Conservation (phyloP, 2,329 filamentous ascomycete genomes). For the Hypocreales sp. region DNA sequence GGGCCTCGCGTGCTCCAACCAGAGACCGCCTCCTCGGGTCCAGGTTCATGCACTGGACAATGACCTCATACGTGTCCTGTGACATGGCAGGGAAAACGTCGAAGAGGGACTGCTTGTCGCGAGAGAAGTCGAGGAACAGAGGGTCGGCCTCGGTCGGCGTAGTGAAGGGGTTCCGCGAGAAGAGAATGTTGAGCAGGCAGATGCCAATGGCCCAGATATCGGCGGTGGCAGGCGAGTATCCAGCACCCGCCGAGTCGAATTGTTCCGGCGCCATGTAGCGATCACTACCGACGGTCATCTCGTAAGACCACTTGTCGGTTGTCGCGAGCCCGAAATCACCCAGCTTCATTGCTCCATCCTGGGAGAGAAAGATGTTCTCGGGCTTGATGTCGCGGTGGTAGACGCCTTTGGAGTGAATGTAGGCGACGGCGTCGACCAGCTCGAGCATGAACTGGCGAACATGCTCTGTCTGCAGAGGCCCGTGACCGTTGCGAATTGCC, state of each 20-base stretch:
- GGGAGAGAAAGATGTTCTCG: slow-evolving; percentile 92
- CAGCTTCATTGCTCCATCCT: slow-evolving; percentile 82
- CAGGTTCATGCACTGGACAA: slow-evolving; percentile 78
- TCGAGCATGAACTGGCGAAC: slow-evolving; percentile 96
- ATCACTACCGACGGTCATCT: slow-evolving; percentile 90
- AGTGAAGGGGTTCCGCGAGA: slow-evolving; percentile 92
- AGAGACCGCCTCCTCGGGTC: slow-evolving; percentile 84
- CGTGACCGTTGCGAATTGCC: slow-evolving; percentile 77
- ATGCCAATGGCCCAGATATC: slow-evolving; percentile 97
- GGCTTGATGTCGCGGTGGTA: slow-evolving; percentile 99
- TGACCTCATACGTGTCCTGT: slow-evolving; percentile 90
- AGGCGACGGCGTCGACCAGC: slow-evolving; percentile 75
- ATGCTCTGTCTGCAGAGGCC: slow-evolving; percentile 87
- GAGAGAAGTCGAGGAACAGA: slow-evolving; percentile 81
- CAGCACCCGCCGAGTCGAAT: slow-evolving; percentile 73
- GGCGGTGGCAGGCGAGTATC: slow-evolving; percentile 85
- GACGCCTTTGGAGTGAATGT: slow-evolving; percentile 80
- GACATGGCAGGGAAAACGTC: slow-evolving; percentile 99
- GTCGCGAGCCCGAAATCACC: slow-evolving; percentile 94
- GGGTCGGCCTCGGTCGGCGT: slow-evolving; percentile 82
- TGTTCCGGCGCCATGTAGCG: slow-evolving; percentile 99
- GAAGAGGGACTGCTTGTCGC: slow-evolving; percentile 89
- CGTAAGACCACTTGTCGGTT: slow-evolving; percentile 75
- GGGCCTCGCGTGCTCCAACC: slow-evolving; percentile 57
- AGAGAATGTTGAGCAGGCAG: slow-evolving; percentile 89